Base-by-base conservation (phyloP, 148 eudicot genomes). In the Selenicereus undatus region DNA sequence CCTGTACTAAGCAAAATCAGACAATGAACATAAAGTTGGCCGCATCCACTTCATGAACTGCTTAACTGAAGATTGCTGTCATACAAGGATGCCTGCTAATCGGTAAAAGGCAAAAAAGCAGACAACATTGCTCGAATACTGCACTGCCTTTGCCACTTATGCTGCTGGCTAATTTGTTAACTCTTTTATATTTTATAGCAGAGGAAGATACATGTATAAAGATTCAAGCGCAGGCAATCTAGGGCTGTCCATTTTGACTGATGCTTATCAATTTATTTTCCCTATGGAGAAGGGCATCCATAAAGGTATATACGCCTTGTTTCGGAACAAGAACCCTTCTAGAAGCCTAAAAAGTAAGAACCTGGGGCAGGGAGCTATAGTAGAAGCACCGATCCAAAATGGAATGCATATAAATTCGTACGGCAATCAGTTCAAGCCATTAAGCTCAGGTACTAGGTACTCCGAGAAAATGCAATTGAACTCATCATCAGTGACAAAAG, bases 1-100 rank as follows among this genome's bases (percentile, higher is more conserved):
- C 98, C 98, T 94, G 86, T 20, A 76, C 74, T 51, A 29, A 51
- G 66, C 75, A 87, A 21, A 82, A 39, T 43, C 45, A 65, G 36
- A 17, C 29, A 17, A 45, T 26, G 26, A 68, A 32, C 2, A 2
- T 32, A 32, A 32, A 32, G 32, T 32, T 32, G 32, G 42, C 16
- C 30, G 3, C 64, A 64, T 74, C 60, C 17, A 54, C 4, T 54
- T 32, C 32, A 32, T 32, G 32, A 32, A 32, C 32, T 32, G 32
- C 32, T 32, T 32, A 32, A 32, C 32, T 32, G 32, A 32, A 32
- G 32, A 32, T 2, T 32, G 32, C 32, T 32, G 32, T 2, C 32
- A 32, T 32, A 32, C 32, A 32, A 32, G 32, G 32, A 32, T 32
- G 32, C 2, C 32, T 32, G 32, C n/a, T n/a, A n/a, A n/a, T n/a